Conservation (phyloP, 352 stramenopile species). For the Phytophthora cryptogea region DNA sequence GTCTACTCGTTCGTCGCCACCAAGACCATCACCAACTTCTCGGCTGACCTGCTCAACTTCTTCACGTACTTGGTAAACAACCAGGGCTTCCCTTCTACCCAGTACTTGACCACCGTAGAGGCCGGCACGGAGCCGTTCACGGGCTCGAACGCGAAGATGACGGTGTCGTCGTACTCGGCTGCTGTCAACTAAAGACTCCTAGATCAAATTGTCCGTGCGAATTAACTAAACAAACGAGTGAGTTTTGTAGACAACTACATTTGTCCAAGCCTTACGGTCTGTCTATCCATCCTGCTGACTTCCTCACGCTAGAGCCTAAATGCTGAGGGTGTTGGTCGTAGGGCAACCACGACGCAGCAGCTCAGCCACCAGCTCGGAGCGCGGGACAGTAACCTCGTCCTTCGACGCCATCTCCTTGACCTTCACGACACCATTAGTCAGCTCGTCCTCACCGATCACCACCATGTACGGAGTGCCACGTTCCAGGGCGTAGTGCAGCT, state of each 20-base stretch:
- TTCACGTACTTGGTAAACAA: conserved; percentile 27
- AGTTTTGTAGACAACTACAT: conserved; percentile 18
- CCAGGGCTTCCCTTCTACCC: conserved; percentile 27
- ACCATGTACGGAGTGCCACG: conserved; percentile 97
- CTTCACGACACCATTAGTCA: conserved; percentile 94
- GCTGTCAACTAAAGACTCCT: conserved; percentile 20
- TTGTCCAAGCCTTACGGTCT: conserved; percentile 4
- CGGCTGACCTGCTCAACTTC: conserved; percentile 31
- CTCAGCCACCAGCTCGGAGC: conserved; percentile 75
- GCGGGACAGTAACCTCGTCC: conserved; percentile 87
- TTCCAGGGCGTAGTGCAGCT: conserved; percentile 96
- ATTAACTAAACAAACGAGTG: conserved; percentile 8
- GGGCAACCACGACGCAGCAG: conserved; percentile 69
- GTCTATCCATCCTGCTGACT: conserved; percentile 13
- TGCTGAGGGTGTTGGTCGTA: conserved; percentile 71
- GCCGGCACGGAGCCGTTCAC: conserved; percentile 38
- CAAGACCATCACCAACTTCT: conserved; percentile 29
- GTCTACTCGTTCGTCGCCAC: conserved; percentile 40
- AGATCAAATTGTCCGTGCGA: not conserved
- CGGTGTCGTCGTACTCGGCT: conserved; percentile 32
- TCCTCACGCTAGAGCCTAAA: conserved; percentile 34
- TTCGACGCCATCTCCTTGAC: conserved; percentile 96
- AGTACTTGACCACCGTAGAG: conserved; percentile 39
- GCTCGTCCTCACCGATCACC: conserved; percentile 96
- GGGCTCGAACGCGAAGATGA: conserved; percentile 32